A percentile compares a stretch with the other conserved stretches of the same genome.
Evolutionary conservation across 768 basidiomycete species (phyloP).

Genomic region (Tylopilus felleus): DNA sequence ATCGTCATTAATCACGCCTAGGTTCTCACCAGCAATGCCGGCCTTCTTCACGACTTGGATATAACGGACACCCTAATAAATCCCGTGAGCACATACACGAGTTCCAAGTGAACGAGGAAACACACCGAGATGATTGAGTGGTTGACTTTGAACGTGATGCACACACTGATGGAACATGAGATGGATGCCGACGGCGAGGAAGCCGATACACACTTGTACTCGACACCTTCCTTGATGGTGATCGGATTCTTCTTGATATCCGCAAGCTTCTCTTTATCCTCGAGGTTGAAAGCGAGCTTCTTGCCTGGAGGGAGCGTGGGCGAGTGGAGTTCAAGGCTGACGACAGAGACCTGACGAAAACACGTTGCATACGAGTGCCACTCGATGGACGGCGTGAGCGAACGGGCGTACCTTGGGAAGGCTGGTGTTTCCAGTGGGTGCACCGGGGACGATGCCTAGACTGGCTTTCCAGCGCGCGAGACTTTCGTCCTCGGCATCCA

Average conservation of each 20-base stretch:
- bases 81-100: constrained; percentile 7
- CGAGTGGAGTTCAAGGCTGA: constrained; percentile 80
- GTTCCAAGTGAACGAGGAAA: background rate
- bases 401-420: constrained; percentile 61
- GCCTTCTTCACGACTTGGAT: constrained; percentile 84
- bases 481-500: constrained; percentile 91
- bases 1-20: background rate
- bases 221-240: constrained; percentile 77
- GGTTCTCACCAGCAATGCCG: constrained; percentile 62
- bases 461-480: constrained; percentile 95
- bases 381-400: background rate
- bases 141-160: constrained; percentile 83
- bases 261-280: constrained; percentile 39
- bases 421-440: constrained; percentile 31
- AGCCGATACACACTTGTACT: constrained; percentile 65
- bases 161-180: constrained; percentile 48
- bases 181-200: background rate
- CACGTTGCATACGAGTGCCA: constrained; percentile 23
- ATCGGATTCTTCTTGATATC: constrained; percentile 77
- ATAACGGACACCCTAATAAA: constrained; percentile 72
- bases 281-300: constrained; percentile 66
- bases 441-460: constrained; percentile 72
- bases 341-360: constrained; percentile 55
- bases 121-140: constrained; percentile 82
- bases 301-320: constrained; percentile 60